Evolutionary conservation across 176 grass and related monocot genomes (phyloP), one percentile per base, ranked within the genome.

Genomic region (Cenchrus americanus): DNA sequence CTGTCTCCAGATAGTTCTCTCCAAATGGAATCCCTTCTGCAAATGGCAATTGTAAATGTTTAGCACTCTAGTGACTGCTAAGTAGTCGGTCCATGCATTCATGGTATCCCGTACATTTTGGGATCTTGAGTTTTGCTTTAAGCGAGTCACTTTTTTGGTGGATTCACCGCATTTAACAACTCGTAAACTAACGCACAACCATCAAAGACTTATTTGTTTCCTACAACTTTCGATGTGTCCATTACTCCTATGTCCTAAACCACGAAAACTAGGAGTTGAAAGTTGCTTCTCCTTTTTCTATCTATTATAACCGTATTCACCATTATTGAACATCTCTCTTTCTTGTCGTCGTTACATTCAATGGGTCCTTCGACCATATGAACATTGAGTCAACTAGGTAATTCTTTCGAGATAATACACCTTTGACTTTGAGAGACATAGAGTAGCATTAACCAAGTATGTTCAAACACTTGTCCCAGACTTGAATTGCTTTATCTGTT

Each of bases 371-470:
- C 93, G 92, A 94, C 21, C 95, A 98, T 86, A 91, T 98, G 92
- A 95, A 91, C 78, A 90, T 98, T 17, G 95, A 98, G 78, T 94
- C 95, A 64, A 95, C 95, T 22, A 98, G 95, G 95, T 98, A 93
- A 64, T 42, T 75, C 24, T 77, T 82, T 74, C 77, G 18, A 65
- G 62, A 75, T 60, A 27, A 84, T 51, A 8, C 52, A 52, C 15
- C 49, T 48, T 84, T 26, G 23, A 73, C 49, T 48, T 84, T 26
- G 23, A 73, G 2, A 34, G 67, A 43, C 64, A 80, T 80, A 63
- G 66, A 84, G 8, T 63, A 77, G 49, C 72, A 49, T 21, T 27
- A 80, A 22, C 7, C 12, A 30, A 4, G 49, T 54, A 40, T 27
- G 61, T 42, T 68, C 41, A 74, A 66, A n/a, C 53, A 50, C 40